A percentile compares a stretch with the other conserved stretches of the same genome.
phyloP scores from a whole-genome alignment of 225 moss, liverwort and hornwort species.

The Sphagnum contortum region DNA sequence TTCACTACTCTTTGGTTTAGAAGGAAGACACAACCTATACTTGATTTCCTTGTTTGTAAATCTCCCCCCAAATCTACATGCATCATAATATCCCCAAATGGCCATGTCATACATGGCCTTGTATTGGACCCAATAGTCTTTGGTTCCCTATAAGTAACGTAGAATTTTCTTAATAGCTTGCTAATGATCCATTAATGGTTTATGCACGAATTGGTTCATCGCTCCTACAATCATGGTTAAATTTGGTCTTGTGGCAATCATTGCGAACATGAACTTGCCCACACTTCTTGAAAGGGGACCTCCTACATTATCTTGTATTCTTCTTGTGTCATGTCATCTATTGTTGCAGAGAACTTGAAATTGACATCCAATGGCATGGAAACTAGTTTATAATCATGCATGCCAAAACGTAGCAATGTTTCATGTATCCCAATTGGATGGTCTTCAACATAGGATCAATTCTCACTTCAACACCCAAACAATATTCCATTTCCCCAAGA shows the following conservation, averaged over 20 bases:
- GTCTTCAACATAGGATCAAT: too few species aligned
- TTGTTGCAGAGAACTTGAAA: too few species aligned
- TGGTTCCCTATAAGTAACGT: conserved; percentile 5
- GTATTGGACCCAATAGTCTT: neutral
- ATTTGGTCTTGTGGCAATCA: neutral
- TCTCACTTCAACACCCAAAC: too few species aligned
- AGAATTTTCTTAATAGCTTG: neutral
- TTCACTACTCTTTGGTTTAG: neutral
- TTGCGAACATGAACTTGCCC: neutral
- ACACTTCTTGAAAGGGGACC: neutral
- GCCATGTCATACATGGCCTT: neutral
- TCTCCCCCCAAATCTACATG: neutral
- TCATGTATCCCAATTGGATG: too few species aligned
- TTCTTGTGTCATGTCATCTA: too few species aligned
- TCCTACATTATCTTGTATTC: neutral
- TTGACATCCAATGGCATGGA: too few species aligned
- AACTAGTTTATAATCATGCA: too few species aligned
- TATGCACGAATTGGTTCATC: neutral
- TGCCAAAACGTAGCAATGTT: too few species aligned
- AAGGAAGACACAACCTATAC: neutral
- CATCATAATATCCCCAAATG: neutral
- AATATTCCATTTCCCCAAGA: too few species aligned
- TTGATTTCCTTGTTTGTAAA: neutral
- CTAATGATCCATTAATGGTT: neutral
- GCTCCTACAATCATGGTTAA: neutral